These are phyloP conservation scores for Kodamaea plutei DNA, from an alignment of 1,139 yeast genomes.

Conservation along the genomic window DNA sequence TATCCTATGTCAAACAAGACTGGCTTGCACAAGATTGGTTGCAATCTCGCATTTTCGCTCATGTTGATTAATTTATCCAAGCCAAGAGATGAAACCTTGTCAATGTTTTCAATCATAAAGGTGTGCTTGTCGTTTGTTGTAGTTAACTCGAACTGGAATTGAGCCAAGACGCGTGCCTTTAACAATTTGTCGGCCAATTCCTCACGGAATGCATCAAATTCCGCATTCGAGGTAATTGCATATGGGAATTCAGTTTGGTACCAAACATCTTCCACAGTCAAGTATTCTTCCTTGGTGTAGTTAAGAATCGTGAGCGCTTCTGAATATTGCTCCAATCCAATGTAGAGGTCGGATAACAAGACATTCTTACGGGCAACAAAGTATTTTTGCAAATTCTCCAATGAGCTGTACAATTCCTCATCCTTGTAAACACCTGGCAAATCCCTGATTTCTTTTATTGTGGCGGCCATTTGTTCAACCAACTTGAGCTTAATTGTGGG, in stretches of 20 bases:
- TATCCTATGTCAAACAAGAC: constrained; percentile 86
- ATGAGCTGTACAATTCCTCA: constrained; percentile 56
- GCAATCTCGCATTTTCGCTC: constrained; percentile 29
- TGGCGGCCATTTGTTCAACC: constrained; percentile 44
- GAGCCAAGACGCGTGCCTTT: constrained; percentile 50
- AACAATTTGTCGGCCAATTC: constrained; percentile 27
- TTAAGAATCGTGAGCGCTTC: constrained; percentile 54
- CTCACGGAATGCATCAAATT: constrained; percentile 25
- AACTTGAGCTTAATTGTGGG: constrained; percentile 32
- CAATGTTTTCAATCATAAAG: constrained; percentile 46
- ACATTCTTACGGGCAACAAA: constrained; percentile 42
- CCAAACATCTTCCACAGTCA: constrained; percentile 14
- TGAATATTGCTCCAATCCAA: constrained; percentile 39
- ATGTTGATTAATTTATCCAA: constrained; percentile 47
- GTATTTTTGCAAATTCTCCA: constrained; percentile 47
- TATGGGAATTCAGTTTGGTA: constrained; percentile 36
- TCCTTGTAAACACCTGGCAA: constrained; percentile 91
- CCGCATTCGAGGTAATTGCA: constrained; percentile 33
- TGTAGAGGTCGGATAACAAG: constrained; percentile 48
- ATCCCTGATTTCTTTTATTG: constrained; percentile 53
- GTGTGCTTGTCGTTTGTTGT: constrained; percentile 7
- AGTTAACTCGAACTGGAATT: constrained; percentile 30
- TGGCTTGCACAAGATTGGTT: constrained; percentile 74
- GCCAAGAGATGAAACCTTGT: constrained; percentile 38
- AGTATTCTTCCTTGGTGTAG: constrained; percentile 26